A percentile compares a stretch with the other conserved stretches of the same genome.
phyloP scores from a whole-genome alignment of 768 basidiomycete species.

The Heimioporus sp. region DNA sequence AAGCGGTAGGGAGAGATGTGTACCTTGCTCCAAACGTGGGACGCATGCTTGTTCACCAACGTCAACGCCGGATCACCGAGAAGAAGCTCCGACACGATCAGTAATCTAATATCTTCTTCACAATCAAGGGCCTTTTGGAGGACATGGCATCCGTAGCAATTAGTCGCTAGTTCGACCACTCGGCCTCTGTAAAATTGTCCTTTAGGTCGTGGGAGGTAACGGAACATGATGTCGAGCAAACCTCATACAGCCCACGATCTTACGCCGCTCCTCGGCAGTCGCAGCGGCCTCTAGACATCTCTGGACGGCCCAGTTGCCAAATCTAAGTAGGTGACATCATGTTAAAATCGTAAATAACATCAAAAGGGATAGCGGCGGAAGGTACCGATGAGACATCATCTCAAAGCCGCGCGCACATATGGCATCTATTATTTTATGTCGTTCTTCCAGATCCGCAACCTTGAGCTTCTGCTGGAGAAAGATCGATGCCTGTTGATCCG shows the following conservation, averaged over 20 bases:
- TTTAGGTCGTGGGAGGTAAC: conserved; percentile 8
- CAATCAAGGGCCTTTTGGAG: conserved; percentile 89
- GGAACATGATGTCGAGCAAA: conserved; percentile 26
- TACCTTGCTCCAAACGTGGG: conserved; percentile 92
- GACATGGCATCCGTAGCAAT: conserved; percentile 88
- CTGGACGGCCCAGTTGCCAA: conserved; percentile 91
- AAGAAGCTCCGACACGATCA: conserved; percentile 83
- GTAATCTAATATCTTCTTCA: conserved; percentile 79
- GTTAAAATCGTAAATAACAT: conserved; percentile 6
- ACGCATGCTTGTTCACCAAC: conserved; percentile 86
- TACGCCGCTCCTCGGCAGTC: conserved; percentile 68
- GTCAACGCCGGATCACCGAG: conserved; percentile 84
- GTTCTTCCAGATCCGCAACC: conserved; percentile 74
- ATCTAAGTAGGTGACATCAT: conserved; percentile 42
- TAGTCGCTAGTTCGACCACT: conserved; percentile 83
- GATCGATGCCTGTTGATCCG: conserved; percentile 88
- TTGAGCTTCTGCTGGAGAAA: conserved; percentile 90
- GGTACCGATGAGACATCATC: conserved; percentile 87
- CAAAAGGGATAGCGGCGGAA: background rate
- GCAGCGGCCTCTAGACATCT: conserved; percentile 81
- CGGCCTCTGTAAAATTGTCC: conserved; percentile 51
- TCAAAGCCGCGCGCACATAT: conserved; percentile 83
- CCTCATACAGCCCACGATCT: conserved; percentile 88
- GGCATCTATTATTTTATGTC: conserved; percentile 82
- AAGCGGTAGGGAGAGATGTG: background rate